Base-by-base conservation (phyloP, 129 eudicot species). In the Rutidosis leptorrhynchoides region DNA sequence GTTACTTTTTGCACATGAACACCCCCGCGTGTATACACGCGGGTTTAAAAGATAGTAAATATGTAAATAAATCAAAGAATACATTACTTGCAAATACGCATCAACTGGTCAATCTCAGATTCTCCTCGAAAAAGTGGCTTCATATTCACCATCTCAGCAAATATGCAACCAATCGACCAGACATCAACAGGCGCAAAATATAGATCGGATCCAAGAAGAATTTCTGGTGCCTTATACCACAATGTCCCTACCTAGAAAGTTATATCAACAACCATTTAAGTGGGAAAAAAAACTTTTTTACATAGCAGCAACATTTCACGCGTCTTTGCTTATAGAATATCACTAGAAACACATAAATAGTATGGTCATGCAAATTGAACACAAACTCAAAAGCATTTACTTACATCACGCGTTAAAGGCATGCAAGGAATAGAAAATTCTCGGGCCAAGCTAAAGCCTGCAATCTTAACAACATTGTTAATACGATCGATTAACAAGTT, bases 111-210 rank as follows among this genome's bases (percentile, higher is more conserved):
- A 67, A 85, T 93, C 74, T 88, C 96, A 66, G 96, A 82, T 67
- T 88, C 95, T 24, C 98, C 98, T 5, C 86, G 89, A 76, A 93
- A 93, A 74, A 93, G 80, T 30, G 98, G 95, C 19, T 58, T 69
- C 62, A 64, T 87, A 57, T 82, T 93, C 69, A 83, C 95, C 98
- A 93, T 93, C 74, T 93, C 96, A 80, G 98, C 98, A 83, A 93
- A 93, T 73, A 88, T 93, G 62, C 98, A 93, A 62, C 98, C 98
- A 46, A 93, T 87, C 25, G 96, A 88, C 98, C 98, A 93, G 72
- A 93, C 78, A 79, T 93, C 98, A 59, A 88, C 96, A 21, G 95
- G 84, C 52, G 95, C 83, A 29, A 89, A 88, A 71, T 93, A 93
- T 75, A 85, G 85, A 37, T 82, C 87, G 14, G 89, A 85, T 69